Conservation (phyloP, 805 yeast genomes). For the Hemisphaericaspora nanyangensis region DNA sequence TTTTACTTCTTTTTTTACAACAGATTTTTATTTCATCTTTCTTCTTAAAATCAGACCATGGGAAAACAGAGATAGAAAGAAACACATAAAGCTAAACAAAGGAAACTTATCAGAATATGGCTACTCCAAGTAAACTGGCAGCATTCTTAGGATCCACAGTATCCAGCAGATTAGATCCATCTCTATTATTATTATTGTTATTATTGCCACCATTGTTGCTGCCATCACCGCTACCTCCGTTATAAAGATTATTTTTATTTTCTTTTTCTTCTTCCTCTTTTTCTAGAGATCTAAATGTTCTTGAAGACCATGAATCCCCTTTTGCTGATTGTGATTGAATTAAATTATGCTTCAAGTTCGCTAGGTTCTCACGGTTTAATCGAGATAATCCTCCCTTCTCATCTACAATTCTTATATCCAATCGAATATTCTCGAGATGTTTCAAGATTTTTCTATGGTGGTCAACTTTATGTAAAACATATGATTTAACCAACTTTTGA, state of each 20-base stretch:
- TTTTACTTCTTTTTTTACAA: no score
- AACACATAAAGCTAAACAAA: no score
- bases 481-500: slow-evolving; percentile 50
- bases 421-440: slow-evolving; percentile 65
- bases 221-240: no score
- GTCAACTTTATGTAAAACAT: slow-evolving; percentile 70
- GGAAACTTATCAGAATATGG: no score
- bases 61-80: no score
- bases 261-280: slow-evolving; percentile 23
- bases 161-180: slow-evolving; percentile 1
- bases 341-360: slow-evolving; percentile 40
- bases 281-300: slow-evolving; percentile 34
- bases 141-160: slow-evolving; percentile 77
- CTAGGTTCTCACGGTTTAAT: slow-evolving; percentile 68
- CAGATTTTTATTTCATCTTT: no score
- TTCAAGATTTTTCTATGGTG: slow-evolving; percentile 79
- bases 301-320: slow-evolving; percentile 45
- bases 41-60: no score
- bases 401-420: slow-evolving; percentile 73
- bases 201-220: neutral
- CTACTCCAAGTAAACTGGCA: slow-evolving; percentile 73
- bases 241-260: slow-evolving; percentile 20
- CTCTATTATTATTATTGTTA: slow-evolving; percentile 13
- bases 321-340: slow-evolving; percentile 38
- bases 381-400: slow-evolving; percentile 77